Conservation (phyloP, 345 rosid genomes). For the Capsella bursapastoris region DNA sequence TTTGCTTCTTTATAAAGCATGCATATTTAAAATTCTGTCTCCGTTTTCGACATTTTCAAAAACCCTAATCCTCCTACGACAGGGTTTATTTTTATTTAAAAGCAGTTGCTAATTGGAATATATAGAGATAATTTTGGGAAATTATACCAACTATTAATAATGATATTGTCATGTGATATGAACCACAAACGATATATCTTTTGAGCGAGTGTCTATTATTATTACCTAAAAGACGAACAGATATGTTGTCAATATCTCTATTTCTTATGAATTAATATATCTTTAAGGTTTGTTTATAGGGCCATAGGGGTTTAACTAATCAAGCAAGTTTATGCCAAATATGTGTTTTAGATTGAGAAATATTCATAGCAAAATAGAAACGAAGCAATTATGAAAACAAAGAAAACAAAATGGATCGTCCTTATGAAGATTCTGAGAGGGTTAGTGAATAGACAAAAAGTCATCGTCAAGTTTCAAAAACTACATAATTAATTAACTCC, state of each 20-base stretch:
- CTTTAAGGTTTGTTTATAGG: not conserved
- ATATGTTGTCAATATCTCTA: slow-evolving; percentile 15
- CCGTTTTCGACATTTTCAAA: not conserved
- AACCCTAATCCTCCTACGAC: no score
- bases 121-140: not conserved
- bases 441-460: not conserved
- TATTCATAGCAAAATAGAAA: not conserved
- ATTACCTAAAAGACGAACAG: not conserved
- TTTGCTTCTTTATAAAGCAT: not conserved
- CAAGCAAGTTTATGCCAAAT: slow-evolving; percentile 9
- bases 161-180: not conserved
- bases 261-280: not conserved
- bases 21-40: not conserved
- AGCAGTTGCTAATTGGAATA: not conserved
- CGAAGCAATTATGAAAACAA: no score
- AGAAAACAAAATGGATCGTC: not conserved
- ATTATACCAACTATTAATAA: no score
- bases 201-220: not conserved
- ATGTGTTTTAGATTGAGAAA: not conserved
- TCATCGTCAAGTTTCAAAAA: not conserved
- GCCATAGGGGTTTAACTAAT: not conserved
- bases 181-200: not conserved
- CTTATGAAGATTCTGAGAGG: not conserved
- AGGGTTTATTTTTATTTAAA: not conserved
- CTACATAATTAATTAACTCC: not conserved